phyloP scores from a whole-genome alignment of 1,284 basidiomycete genomes.

The Austroboletus olivaceoglutinosus region DNA sequence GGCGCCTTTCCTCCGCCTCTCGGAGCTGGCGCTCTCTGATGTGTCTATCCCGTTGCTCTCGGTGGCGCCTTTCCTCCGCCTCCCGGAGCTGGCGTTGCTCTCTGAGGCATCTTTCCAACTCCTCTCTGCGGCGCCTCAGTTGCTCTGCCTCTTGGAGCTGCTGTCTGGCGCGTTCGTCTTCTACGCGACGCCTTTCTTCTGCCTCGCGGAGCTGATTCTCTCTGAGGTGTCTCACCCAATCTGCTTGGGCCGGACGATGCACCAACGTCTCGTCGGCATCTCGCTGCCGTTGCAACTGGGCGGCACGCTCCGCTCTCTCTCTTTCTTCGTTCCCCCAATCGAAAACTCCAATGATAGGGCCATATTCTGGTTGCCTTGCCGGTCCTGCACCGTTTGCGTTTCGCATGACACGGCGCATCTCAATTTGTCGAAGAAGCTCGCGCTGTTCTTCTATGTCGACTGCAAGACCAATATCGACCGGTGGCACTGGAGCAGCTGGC shows the following conservation, averaged over 20 bases:
- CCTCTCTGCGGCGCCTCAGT: constrained; percentile 2
- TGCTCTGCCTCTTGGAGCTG: neutral
- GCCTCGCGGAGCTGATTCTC: too few relatives aligned
- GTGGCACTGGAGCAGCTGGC: neutral
- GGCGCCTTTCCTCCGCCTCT: too few relatives aligned
- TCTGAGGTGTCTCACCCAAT: too few relatives aligned
- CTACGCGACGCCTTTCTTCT: too few relatives aligned
- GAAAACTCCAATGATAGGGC: neutral
- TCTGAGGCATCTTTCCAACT: neutral
- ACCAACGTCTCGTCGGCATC: constrained; percentile 12
- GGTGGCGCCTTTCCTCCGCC: constrained; percentile 9
- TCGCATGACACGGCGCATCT: constrained; percentile 7
- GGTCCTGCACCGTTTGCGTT: neutral
- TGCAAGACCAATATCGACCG: constrained; percentile 4
- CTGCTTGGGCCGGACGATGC: too few relatives aligned
- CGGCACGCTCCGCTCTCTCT: neutral
- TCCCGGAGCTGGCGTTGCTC: constrained; percentile 5
- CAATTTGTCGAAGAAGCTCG: constrained; percentile 16
- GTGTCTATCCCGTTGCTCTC: neutral
- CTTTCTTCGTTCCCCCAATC: neutral
- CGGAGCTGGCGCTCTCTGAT: too few relatives aligned
- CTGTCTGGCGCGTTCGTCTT: too few relatives aligned
- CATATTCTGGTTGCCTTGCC: neutral
- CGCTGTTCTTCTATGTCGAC: constrained; percentile 25
- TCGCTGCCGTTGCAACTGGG: neutral